Base-by-base conservation (phyloP, 139 green algal genomes). In the Pycnococcus provasolii region DNA sequence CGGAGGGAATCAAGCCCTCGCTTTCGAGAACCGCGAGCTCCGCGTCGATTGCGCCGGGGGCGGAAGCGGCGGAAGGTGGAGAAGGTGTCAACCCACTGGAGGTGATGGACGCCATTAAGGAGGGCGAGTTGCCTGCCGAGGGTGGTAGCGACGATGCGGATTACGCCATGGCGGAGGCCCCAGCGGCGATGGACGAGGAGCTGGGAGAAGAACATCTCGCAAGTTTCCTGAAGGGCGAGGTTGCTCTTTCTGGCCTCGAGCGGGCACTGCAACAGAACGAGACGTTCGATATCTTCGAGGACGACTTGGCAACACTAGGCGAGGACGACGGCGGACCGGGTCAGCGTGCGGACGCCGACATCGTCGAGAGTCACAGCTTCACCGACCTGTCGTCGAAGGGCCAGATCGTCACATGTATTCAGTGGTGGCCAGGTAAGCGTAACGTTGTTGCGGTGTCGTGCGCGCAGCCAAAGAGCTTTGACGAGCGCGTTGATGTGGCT, bases 361-460 rank as follows among this genome's bases (percentile, higher is more conserved):
- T 85, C 45, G 62, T 47, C 3, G 85, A 90, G 75, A 68, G 75
- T 13, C 80, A 85, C 62, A 83, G 71, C 51, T 90, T 90, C 61
- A 85, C 81, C 4, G 80, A 91, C 72, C 67, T 92, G 13, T 73
- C 65, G 9, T 85, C 72, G 63, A 89, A 90, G 53, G 83, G 82
- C 73, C 86, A 85, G 81, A 77, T 82, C 9, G 77, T 91, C 39
- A 80, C 79, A 0, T 72, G 75, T 37, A 79, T 91, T 42, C 77
- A 89, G 45, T 95, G 87, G 87, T 66, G 88, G 53, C 87, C 87
- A 3, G 71, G 79, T 52, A 55, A 80, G 11, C 81, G 84, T 39
- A 83, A 83, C 2, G 78, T 88, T 4, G 77, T 92, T 44, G 87
- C 82, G 2, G 82, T 87, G 42, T 78, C 88, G 0, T 87, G 74